A percentile compares a stretch with the other conserved stretches of the same genome.
Conservation (phyloP, 495 filamentous ascomycete species). For the Xylaria scruposa region DNA sequence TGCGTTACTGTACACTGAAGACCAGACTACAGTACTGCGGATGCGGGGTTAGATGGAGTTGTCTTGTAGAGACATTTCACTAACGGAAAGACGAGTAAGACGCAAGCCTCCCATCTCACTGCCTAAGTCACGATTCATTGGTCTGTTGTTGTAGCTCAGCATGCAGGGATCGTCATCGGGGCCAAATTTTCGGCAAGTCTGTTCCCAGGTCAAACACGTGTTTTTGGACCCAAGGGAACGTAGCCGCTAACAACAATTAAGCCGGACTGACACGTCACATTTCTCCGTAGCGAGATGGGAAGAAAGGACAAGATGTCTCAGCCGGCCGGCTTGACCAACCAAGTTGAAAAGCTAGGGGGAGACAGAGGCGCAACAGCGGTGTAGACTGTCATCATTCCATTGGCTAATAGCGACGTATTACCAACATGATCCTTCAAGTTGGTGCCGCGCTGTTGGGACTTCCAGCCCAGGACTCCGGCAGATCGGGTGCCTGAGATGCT, state of each 20-base stretch:
- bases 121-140: not conserved
- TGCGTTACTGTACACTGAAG: not conserved
- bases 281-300: not conserved
- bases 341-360: not conserved
- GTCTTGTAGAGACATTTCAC: not conserved
- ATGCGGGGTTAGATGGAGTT: not conserved
- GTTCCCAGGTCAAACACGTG: slow-evolving; percentile 12
- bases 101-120: not conserved
- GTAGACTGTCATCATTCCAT: slow-evolving; percentile 6
- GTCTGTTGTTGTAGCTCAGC: not conserved
- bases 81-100: not conserved
- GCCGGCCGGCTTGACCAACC: not conserved
- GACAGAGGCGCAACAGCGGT: slow-evolving; percentile 21
- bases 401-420: not conserved
- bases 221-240: slow-evolving; percentile 5
- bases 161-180: not conserved
- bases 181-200: not conserved
- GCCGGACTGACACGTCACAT: slow-evolving; percentile 15
- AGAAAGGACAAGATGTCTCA: slow-evolving; percentile 6
- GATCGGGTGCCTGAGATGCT: slow-evolving; percentile 15
- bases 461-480: not conserved
- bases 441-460: slow-evolving; percentile 26
- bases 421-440: slow-evolving; percentile 4
- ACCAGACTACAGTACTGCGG: not conserved
- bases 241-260: not conserved